phyloP scores from a whole-genome alignment of 2,329 filamentous ascomycete genomes.

The Ophiostoma ips region DNA sequence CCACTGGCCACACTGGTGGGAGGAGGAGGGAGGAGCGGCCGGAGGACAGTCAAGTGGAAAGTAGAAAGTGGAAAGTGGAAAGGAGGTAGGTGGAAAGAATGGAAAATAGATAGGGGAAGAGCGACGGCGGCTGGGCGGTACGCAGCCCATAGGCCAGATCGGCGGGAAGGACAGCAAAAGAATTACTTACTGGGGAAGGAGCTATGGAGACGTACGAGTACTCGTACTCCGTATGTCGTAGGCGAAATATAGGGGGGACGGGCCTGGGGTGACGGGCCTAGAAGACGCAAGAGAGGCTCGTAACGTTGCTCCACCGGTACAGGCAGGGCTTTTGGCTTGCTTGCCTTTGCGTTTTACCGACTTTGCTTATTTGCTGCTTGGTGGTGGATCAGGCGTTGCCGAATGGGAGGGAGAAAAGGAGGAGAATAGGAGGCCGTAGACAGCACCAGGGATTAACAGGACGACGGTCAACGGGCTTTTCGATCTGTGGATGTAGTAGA shows the following conservation, averaged over 20 bases:
- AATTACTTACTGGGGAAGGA: neutral
- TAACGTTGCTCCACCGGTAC: neutral
- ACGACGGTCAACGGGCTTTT: too few species aligned
- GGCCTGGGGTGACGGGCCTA: too few species aligned
- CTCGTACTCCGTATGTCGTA: too few species aligned
- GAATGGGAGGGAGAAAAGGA: neutral
- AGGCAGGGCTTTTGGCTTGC: too few species aligned
- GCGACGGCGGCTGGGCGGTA: too few species aligned
- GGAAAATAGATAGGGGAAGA: neutral
- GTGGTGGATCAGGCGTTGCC: too few species aligned
- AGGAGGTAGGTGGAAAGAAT: neutral
- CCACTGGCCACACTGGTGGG: neutral
- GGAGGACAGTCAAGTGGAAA: neutral
- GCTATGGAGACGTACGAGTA: constrained; percentile 1
- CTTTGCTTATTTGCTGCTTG: too few species aligned
- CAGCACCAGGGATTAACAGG: neutral
- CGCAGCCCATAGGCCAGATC: too few species aligned
- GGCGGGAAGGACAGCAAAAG: neutral
- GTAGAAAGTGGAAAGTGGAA: neutral
- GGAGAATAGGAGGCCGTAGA: neutral
- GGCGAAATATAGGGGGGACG: neutral
- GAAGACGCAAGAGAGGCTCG: neutral
- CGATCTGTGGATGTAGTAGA: neutral
- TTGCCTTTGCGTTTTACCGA: too few species aligned
- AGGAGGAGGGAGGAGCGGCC: neutral